A percentile compares a stretch with the other conserved stretches of the same genome.
phyloP scores from a whole-genome alignment of 345 rosid species.

The Citrus cavaleriei region DNA sequence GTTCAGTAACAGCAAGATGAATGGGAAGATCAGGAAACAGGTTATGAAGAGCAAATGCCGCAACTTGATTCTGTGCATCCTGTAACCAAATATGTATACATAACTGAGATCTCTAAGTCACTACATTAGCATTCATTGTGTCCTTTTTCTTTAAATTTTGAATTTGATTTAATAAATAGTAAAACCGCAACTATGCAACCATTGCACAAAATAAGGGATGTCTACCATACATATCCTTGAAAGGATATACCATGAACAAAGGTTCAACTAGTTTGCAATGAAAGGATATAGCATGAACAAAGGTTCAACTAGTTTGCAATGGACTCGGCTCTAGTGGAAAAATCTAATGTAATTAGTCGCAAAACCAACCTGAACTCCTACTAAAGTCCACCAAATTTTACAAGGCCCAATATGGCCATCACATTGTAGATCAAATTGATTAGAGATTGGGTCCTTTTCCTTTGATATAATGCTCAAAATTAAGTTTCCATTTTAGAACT shows the following conservation, averaged over 20 bases:
- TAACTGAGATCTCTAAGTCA: neutral
- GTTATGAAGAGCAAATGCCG: slow-evolving; percentile 74
- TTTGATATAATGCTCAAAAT: neutral
- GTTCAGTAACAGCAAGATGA: slow-evolving; percentile 65
- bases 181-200: neutral
- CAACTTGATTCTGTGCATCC: slow-evolving; percentile 90
- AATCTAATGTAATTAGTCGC: neutral
- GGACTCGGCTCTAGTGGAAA: neutral
- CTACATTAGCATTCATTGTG: neutral
- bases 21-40: slow-evolving; percentile 75
- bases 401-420: neutral
- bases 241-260: neutral
- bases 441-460: neutral
- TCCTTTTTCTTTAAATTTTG: neutral
- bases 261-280: neutral
- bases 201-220: neutral
- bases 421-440: neutral
- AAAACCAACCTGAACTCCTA: neutral
- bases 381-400: neutral
- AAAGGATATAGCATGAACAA: neutral
- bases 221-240: neutral
- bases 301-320: neutral
- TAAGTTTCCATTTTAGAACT: neutral
- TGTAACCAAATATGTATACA: slow-evolving; percentile 30
- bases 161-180: neutral